Evolutionary conservation across 257 asterid species (phyloP), one percentile per base, ranked within the genome.

Genomic region (Nicotiana tabacum): DNA sequence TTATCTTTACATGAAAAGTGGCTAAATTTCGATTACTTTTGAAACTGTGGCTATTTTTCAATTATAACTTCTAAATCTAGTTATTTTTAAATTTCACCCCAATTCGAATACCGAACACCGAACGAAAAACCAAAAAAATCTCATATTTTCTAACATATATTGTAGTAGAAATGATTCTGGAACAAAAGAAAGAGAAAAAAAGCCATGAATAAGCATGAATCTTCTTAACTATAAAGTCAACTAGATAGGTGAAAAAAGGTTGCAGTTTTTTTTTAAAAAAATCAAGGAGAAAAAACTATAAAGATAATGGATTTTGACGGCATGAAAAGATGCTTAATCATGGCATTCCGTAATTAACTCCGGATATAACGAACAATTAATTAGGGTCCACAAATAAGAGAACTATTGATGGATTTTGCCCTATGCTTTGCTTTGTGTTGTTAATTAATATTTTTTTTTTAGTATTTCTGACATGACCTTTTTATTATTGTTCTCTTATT

Each of bases 261-360:
- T 66, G 70, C 61, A 83, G 51, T 82, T 53, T 81, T 39, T 84
- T n/a, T 4, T 13, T 0, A 24, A 24, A 24, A 24, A 61, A 66
- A 66, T 32, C 74, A 66, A 30, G 39, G 58, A 24, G 1, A 16
- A 62, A 9, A 51, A 35, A 7, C 8, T 4, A 61, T 57, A 37
- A 48, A 21, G n/a, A 51, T 46, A 76, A 76, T 43, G 2, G 29
- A 43, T 24, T 29, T 18, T 16, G 43, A 82, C n/a, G 32, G 1
- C n/a, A 66, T 83, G 58, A 82, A 4, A 61, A 21, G 37, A 10
- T 32, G 24, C 56, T 61, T 5, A 65, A 72, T 77, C 51, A 82
- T 79, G 61, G 27, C 68, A 77, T 77, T 27, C 87, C 92, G 83
- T 84, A 77, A 88, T 81, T 92, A 88, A 89, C 92, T 90, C 88